Conservation (phyloP, 345 rosid species). For the Iberis pinnata region DNA sequence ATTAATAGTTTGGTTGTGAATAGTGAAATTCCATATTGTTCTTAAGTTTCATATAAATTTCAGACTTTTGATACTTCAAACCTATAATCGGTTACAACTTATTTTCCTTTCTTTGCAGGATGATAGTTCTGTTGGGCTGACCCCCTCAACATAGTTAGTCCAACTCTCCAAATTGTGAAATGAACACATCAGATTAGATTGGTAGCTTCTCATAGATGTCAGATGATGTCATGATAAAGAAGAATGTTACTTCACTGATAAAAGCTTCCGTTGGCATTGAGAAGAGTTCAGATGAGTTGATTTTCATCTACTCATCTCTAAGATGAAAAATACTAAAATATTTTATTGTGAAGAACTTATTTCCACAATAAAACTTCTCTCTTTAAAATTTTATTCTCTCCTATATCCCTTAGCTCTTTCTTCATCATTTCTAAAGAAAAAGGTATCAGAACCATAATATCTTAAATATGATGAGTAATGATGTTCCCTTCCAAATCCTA, state of each 20-base stretch:
- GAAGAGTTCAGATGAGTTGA: constrained; percentile 22
- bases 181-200: constrained; percentile 30
- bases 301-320: constrained; percentile 21
- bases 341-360: constrained; percentile 27
- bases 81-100: neutral
- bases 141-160: constrained; percentile 39
- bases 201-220: constrained; percentile 26
- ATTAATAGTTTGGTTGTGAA: constrained; percentile 4
- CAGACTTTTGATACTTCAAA: constrained; percentile 1
- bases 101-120: constrained; percentile 33
- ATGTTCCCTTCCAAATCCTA: no score
- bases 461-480: no score
- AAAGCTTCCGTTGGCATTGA: constrained; percentile 21
- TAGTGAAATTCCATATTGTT: neutral
- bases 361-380: no score
- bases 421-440: no score
- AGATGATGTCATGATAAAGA: constrained; percentile 25
- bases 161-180: constrained; percentile 35
- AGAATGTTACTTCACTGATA: constrained; percentile 13
- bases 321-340: constrained; percentile 36
- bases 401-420: no score
- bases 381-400: no score
- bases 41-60: neutral
- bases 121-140: constrained; percentile 30
- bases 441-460: no score